phyloP scores from a whole-genome alignment of 495 filamentous ascomycete species.

The Apiosordaria backusii region DNA sequence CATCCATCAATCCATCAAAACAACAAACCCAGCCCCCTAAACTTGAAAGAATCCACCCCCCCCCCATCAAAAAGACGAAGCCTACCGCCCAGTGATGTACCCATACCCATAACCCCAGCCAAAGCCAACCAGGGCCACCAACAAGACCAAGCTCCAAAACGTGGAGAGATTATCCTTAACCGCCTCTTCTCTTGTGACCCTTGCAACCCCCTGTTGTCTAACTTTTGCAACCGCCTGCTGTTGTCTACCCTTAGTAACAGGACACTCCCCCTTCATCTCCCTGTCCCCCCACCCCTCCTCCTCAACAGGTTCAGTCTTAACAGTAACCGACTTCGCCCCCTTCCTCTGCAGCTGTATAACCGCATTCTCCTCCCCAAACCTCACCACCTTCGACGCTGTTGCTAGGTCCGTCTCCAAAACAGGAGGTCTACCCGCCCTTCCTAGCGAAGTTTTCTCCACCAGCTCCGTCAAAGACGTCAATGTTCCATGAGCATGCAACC shows the following conservation, averaged over 20 bases:
- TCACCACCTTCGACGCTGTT: neutral
- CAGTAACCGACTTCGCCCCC: neutral
- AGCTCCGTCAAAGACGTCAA: neutral
- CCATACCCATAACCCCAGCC: neutral
- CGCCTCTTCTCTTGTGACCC: neutral
- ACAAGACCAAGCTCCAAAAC: conserved; percentile 3
- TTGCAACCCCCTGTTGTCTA: neutral
- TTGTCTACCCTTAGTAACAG: neutral
- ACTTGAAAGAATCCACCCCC: neutral
- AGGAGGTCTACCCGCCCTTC: neutral
- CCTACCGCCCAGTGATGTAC: neutral
- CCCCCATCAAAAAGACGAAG: neutral
- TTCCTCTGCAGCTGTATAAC: neutral
- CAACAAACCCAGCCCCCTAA: too few species aligned
- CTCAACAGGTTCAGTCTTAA: neutral
- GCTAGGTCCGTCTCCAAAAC: neutral
- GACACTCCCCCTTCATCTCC: neutral
- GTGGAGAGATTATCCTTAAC: neutral
- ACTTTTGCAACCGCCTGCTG: neutral
- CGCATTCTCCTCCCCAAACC: conserved; percentile 4
- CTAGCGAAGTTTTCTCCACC: neutral
- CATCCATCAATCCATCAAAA: too few species aligned
- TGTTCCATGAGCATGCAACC: conserved; percentile 3
- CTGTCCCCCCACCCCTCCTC: neutral
- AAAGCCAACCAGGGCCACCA: neutral